These are phyloP conservation scores for Leccinum truebloodii DNA, from an alignment of 768 basidiomycete species.

Conservation along the genomic window DNA sequence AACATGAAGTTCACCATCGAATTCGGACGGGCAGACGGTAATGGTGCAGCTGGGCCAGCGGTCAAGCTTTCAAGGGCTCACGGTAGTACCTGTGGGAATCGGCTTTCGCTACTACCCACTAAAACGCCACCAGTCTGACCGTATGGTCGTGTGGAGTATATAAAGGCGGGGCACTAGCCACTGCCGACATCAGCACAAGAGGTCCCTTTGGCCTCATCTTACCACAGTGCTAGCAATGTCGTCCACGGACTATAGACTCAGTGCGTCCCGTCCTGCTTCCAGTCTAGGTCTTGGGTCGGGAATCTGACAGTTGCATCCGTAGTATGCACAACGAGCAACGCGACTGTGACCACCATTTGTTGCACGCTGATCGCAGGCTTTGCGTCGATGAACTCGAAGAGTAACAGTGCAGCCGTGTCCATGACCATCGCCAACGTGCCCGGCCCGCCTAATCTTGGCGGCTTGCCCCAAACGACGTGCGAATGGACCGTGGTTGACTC, in stretches of 20 bases:
- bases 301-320: too few relatives aligned
- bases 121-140: not conserved
- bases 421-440: not conserved
- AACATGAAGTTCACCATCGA: too few relatives aligned
- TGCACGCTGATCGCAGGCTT: not conserved
- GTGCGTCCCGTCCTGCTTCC: not conserved
- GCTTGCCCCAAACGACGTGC: not conserved
- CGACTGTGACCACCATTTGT: conserved; percentile 9
- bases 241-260: not conserved
- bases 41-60: too few relatives aligned
- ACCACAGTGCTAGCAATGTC: not conserved
- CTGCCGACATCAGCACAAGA: not conserved
- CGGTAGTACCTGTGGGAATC: too few relatives aligned
- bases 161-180: not conserved
- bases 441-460: not conserved
- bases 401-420: not conserved
- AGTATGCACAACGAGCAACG: conserved; percentile 8
- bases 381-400: not conserved
- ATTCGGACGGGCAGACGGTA: too few relatives aligned
- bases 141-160: not conserved
- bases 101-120: too few relatives aligned
- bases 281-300: not conserved
- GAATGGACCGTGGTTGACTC: conserved; percentile 1
- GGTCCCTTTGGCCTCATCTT: not conserved
- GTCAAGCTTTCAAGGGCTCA: too few relatives aligned